Conservation (phyloP, 2,329 filamentous ascomycete species). For the Cercospora sojina region DNA sequence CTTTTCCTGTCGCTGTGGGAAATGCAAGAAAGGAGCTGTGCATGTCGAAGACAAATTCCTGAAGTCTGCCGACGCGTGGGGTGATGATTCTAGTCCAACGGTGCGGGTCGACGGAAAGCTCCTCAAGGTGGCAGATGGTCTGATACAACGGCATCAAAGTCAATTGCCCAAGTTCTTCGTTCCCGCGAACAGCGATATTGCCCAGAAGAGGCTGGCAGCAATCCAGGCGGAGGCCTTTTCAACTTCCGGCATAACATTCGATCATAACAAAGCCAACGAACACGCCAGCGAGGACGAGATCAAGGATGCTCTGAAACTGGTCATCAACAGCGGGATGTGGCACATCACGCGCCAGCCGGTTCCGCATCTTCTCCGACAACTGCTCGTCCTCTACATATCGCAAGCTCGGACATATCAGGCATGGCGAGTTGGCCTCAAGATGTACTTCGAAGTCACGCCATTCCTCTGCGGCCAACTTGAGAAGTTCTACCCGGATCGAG, state of each 20-base stretch:
- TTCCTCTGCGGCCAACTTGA: constrained; percentile 42
- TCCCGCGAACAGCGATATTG: constrained; percentile 19
- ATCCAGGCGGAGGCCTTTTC: constrained; percentile 33
- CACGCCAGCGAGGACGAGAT: constrained; percentile 28
- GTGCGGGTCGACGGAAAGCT: constrained; percentile 30
- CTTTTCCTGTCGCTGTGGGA: constrained; percentile 58
- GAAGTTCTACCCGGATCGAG: constrained; percentile 54
- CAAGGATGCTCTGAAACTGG: constrained; percentile 34
- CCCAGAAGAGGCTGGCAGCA: constrained; percentile 27
- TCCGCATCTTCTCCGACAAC: constrained; percentile 53
- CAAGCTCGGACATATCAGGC: constrained; percentile 47
- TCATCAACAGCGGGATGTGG: constrained; percentile 42
- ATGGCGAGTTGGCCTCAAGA: constrained; percentile 53
- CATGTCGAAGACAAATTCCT: constrained; percentile 46
- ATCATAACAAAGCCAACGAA: constrained; percentile 29
- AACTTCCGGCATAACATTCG: constrained; percentile 29
- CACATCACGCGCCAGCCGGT: constrained; percentile 56
- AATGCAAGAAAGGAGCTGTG: constrained; percentile 46
- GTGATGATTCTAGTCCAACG: constrained; percentile 24
- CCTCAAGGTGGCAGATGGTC: constrained; percentile 24
- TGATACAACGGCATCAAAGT: constrained; percentile 27
- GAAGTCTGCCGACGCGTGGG: constrained; percentile 20
- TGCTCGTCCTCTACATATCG: constrained; percentile 52
- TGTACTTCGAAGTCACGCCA: constrained; percentile 54
- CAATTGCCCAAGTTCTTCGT: constrained; percentile 26